Percentiles rank a stretch among this genome's conserved stretches.
These are phyloP conservation scores for Colletotrichum sp. DNA, from an alignment of 2,329 filamentous ascomycete genomes.

Conservation along the genomic window DNA sequence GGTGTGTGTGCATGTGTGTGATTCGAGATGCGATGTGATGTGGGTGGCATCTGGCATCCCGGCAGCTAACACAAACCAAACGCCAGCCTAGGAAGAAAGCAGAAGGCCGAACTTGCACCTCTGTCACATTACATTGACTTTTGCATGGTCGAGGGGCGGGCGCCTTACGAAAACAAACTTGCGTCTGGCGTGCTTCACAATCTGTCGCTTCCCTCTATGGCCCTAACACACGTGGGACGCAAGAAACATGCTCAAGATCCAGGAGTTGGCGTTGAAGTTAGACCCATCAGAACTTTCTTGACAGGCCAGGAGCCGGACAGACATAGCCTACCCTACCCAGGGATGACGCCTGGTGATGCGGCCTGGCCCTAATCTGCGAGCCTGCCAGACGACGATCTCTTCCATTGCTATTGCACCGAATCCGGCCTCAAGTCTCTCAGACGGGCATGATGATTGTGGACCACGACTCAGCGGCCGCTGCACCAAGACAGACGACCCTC, in stretches of 20 bases:
- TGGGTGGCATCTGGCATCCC: neutral
- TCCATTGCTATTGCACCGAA: neutral
- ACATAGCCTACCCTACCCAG: neutral
- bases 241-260: neutral
- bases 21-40: neutral
- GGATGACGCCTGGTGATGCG: neutral
- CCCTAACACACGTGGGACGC: neutral
- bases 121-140: neutral
- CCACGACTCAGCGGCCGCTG: neutral
- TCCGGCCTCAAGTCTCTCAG: neutral
- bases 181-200: neutral
- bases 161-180: slow-evolving; percentile 1
- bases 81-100: neutral
- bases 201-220: neutral
- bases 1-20: neutral
- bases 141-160: neutral
- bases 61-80: neutral
- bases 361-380: neutral
- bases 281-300: neutral
- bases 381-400: neutral
- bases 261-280: neutral
- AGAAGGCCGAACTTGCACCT: neutral
- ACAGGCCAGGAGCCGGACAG: neutral
- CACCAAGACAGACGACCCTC: neutral
- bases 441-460: neutral